Evolutionary conservation across 2,329 filamentous ascomycete species (phyloP).

Genomic region (Sarocladium brachiariae): DNA sequence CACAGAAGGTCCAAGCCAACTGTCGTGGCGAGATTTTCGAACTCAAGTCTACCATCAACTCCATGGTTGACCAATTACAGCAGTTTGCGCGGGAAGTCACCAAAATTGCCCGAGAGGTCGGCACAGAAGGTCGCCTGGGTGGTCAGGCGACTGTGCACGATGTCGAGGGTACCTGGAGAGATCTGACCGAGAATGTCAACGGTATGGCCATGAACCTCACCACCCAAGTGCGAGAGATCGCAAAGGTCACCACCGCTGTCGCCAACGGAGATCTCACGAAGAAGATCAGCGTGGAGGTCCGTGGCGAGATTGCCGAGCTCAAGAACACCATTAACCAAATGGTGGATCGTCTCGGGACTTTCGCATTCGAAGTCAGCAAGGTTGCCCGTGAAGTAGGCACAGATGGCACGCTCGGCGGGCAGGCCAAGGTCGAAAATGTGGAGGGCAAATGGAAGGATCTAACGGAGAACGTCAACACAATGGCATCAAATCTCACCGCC

Average conservation of each 20-base stretch:
- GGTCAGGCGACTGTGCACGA: constrained; percentile 94
- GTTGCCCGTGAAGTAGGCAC: constrained; percentile 94
- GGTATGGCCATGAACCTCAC: constrained; percentile 98
- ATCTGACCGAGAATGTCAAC: constrained; percentile 93
- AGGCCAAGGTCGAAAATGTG: constrained; percentile 89
- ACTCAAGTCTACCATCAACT: constrained; percentile 98
- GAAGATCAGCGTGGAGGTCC: constrained; percentile 90
- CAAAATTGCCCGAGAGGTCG: constrained; percentile 91
- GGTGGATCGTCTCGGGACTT: constrained; percentile 94
- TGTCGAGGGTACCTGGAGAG: constrained; percentile 94
- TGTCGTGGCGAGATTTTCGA: constrained; percentile 87
- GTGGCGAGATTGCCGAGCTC: constrained; percentile 88
- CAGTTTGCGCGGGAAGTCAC: constrained; percentile 97
- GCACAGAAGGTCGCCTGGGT: constrained; percentile 87
- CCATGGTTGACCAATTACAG: constrained; percentile 96
- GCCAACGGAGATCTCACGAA: constrained; percentile 90
- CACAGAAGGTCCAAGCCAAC: constrained; percentile 91
- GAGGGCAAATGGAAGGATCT: constrained; percentile 98
- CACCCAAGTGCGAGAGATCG: constrained; percentile 95
- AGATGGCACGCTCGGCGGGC: constrained; percentile 87
- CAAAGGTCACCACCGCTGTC: constrained; percentile 91
- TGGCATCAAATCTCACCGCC: constrained; percentile 61
- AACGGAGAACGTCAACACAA: constrained; percentile 81
- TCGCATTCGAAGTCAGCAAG: constrained; percentile 93
- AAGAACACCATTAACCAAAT: constrained; percentile 99